These are phyloP conservation scores for Epichloe typhina DNA, from an alignment of 2,329 filamentous ascomycete genomes.

Conservation along the genomic window DNA sequence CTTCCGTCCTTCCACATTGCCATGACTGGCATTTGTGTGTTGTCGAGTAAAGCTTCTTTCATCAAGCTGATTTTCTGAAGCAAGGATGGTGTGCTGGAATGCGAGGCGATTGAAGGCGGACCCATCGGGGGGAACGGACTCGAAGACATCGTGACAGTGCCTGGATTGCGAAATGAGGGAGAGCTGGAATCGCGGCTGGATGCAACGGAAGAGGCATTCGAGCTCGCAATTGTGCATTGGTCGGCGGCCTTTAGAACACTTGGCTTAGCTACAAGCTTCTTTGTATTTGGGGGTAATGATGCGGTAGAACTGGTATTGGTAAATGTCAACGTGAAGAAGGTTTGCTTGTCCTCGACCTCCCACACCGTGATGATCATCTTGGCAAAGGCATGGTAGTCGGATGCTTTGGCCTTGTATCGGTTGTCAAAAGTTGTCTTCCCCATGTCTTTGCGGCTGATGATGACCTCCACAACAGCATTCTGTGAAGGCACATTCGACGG, in stretches of 20 bases:
- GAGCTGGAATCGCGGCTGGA: conserved; percentile 36
- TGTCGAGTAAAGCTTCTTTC: conserved; percentile 67
- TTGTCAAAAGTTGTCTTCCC: conserved; percentile 25
- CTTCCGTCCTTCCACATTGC: conserved; percentile 73
- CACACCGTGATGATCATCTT: conserved; percentile 70
- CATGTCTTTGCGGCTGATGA: conserved; percentile 41
- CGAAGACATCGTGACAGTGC: conserved; percentile 36
- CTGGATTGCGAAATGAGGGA: conserved; percentile 37
- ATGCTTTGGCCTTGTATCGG: conserved; percentile 21
- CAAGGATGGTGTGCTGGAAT: conserved; percentile 47
- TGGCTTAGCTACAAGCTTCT: conserved; percentile 25
- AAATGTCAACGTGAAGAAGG: conserved; percentile 64
- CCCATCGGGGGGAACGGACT: conserved; percentile 54
- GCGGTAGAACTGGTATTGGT: conserved; percentile 41
- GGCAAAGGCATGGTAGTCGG: conserved; percentile 38
- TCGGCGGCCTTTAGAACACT: conserved; percentile 33
- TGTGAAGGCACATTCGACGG: conserved; percentile 24
- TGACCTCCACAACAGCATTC: conserved; percentile 55
- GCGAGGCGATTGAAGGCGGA: conserved; percentile 42
- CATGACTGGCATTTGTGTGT: conserved; percentile 59
- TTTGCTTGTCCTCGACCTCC: conserved; percentile 51
- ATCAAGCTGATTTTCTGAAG: conserved; percentile 61
- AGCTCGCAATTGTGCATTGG: conserved; percentile 28
- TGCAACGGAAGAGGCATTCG: conserved; percentile 32
- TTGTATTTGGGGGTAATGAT: conserved; percentile 18